Percentiles rank a stretch among this genome's conserved stretches.
Evolutionary conservation across 2,329 filamentous ascomycete genomes (phyloP).

Genomic region (Ascochyta viciae-villosae): DNA sequence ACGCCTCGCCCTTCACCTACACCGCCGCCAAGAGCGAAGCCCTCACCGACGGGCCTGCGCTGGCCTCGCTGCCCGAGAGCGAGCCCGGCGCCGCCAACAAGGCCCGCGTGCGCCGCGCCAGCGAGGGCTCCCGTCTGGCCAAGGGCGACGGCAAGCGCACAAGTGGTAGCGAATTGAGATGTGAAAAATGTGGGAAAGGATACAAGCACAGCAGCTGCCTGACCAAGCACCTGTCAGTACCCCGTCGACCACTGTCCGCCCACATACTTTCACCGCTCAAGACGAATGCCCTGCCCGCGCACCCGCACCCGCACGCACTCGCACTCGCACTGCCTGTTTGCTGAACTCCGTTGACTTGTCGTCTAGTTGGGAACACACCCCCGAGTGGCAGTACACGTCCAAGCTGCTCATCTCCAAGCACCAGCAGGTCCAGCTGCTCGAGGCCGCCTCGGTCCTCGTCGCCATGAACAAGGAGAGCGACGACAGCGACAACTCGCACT

Average conservation of each 20-base stretch:
- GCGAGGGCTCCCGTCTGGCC: slow-evolving; percentile 82
- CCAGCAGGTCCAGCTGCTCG: slow-evolving; percentile 96
- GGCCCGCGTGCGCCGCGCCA: slow-evolving; percentile 68
- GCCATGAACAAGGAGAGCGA: slow-evolving; percentile 78
- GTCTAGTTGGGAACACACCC: slow-evolving; percentile 97
- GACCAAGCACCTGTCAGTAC: slow-evolving; percentile 99
- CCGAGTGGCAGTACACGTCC: slow-evolving; percentile 95
- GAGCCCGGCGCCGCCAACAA: slow-evolving; percentile 57
- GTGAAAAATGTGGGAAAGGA: slow-evolving; percentile 97
- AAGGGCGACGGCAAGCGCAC: slow-evolving; percentile 82
- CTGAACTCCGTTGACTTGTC: slow-evolving; percentile 42
- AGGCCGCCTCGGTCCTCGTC: slow-evolving; percentile 94
- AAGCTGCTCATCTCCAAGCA: slow-evolving; percentile 99
- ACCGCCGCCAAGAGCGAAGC: slow-evolving; percentile 60
- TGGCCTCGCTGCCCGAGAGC: slow-evolving; percentile 56
- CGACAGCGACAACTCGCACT: slow-evolving; percentile 81
- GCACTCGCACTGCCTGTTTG: slow-evolving; percentile 19
- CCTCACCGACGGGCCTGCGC: slow-evolving; percentile 72
- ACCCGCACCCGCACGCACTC: background rate
- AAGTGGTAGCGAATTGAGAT: slow-evolving; percentile 85
- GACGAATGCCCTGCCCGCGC: slow-evolving; percentile 45
- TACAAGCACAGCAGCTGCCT: slow-evolving; percentile 99
- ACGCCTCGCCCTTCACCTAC: slow-evolving; percentile 46
- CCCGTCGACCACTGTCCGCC: slow-evolving; percentile 57
- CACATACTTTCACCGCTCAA: slow-evolving; percentile 52